Base-by-base conservation (phyloP, 805 yeast genomes). In the Candida namnaoensis region DNA sequence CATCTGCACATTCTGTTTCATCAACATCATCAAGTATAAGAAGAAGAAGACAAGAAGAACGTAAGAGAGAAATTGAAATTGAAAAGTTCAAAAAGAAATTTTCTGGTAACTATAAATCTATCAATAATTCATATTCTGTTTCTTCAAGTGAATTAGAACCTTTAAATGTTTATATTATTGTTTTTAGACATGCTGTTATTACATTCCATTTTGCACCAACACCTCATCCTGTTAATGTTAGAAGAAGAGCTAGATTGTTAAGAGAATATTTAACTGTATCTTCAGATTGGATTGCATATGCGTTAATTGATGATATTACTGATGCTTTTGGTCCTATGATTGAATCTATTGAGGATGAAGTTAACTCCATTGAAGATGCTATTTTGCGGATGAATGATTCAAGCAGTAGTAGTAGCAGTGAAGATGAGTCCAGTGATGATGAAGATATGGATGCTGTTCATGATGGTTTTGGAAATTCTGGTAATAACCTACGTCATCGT, bases 281-380 rank as follows among this genome's bases (percentile, higher is more conserved):
- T 3, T 79, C 97, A 0, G 98, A 93, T 60, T 93, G 99, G 99
- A 82, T 93, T 37, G 91, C 96, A 1, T 93, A 93, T 63, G 98
- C 98, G 0, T 65, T 93, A 47, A 87, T 93, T 51, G 99, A 93
- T 66, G 98, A 93, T 59, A 87, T 93, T 48, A 91, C 97, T 0
- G 99, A 93, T 68, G 95, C 95, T 0, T 93, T 87, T 68, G 98
- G 95, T 1, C 99, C 99, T 3, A 78, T 93, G 82, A 90, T 93
- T 47, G 95, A 87, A 44, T 77, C 91, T 38, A 90, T 93, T 40
- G 98, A 93, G 57, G 88, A 81, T 44, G 99, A 93, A 53, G 98
- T 93, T 23, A 88, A 88, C 57, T 74, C 78, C n/a, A 93, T 93
- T 47, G 99, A 93, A 55, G 96, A 91, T 54, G 84, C 90, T 3